Evolutionary conservation across 2,329 filamentous ascomycete species (phyloP).

Genomic region (Trichophyton benhamiae): DNA sequence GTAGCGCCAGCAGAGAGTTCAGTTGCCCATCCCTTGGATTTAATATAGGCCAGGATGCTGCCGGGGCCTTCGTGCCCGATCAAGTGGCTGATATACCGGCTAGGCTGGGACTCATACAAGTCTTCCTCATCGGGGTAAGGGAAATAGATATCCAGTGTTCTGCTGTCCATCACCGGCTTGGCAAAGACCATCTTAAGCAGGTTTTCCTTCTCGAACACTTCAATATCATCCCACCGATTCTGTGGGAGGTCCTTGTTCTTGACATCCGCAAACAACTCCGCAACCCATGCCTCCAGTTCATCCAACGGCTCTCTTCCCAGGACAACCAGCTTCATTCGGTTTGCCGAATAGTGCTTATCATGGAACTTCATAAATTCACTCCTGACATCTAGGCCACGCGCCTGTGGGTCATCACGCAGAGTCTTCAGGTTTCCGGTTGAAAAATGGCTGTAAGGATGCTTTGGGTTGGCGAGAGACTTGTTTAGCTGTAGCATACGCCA

Average conservation of each 20-base stretch:
- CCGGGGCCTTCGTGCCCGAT: conserved; percentile 89
- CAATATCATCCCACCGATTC: conserved; percentile 53
- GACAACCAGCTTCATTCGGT: conserved; percentile 83
- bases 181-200: conserved; percentile 64
- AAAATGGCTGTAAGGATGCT: conserved; percentile 83
- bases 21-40: conserved; percentile 82
- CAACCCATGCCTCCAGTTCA: conserved; percentile 69
- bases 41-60: conserved; percentile 81
- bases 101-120: conserved; percentile 67
- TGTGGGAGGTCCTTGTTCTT: conserved; percentile 66
- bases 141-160: conserved; percentile 68
- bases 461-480: conserved; percentile 75
- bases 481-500: conserved; percentile 82
- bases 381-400: conserved; percentile 68
- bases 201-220: conserved; percentile 48
- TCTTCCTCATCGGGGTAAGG: conserved; percentile 74
- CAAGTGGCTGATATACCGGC: conserved; percentile 74
- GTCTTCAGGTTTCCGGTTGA: conserved; percentile 81
- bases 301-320: conserved; percentile 72
- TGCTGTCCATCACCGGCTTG: conserved; percentile 81
- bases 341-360: conserved; percentile 78
- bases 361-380: conserved; percentile 91
- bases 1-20: conserved; percentile 65
- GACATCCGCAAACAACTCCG: conserved; percentile 68
- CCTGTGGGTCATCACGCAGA: conserved; percentile 68